Base-by-base conservation (phyloP, 257 asterid species). In the Voacanga thouarsii region DNA sequence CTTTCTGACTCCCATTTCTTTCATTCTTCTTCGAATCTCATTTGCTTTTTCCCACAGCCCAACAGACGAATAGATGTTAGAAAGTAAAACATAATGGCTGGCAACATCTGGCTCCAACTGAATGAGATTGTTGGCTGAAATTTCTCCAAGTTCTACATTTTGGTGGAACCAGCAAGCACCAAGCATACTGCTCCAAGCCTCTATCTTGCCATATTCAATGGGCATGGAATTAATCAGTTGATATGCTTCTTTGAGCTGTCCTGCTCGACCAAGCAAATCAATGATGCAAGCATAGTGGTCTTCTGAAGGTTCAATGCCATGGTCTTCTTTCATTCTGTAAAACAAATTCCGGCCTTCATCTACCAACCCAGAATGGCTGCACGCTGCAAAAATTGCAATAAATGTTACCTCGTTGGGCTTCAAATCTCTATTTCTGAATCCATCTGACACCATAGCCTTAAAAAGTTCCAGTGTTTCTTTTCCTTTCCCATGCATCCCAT, bases 401-500 rank as follows among this genome's bases (percentile, higher is more conserved):
- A 92, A 90, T 0, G 98, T 92, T 26, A 92, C 89, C 56, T 86
- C 91, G 51, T 94, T 94, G 73, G 96, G 94, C 82, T 84, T 87
- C 82, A 85, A 86, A 75, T 90, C 88, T 51, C 84, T 82, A 41
- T 81, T 80, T 77, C 45, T 75, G 66, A 75, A 71, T 49, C 85
- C 78, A 64, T 65, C 85, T 59, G 68, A 78, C 43, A 81, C 89
- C 96, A 94, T 88, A 16, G 50, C 78, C 79, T 60, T 56, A 77
- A 90, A 87, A 71, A 94, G 90, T 41, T 77, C 68, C 83, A 94
- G 79, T 45, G 96, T 92, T 82, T 88, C 91, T 12, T 79, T 79
- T 75, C 92, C 97, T 81, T 89, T 89, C 74, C 98, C 98, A n/a
- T 94, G 96, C 95, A 92, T 90, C 60, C 98, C 97, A 67, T 88